Evolutionary conservation across 1,139 yeast genomes (phyloP).

Genomic region (Yarrowia galli): DNA sequence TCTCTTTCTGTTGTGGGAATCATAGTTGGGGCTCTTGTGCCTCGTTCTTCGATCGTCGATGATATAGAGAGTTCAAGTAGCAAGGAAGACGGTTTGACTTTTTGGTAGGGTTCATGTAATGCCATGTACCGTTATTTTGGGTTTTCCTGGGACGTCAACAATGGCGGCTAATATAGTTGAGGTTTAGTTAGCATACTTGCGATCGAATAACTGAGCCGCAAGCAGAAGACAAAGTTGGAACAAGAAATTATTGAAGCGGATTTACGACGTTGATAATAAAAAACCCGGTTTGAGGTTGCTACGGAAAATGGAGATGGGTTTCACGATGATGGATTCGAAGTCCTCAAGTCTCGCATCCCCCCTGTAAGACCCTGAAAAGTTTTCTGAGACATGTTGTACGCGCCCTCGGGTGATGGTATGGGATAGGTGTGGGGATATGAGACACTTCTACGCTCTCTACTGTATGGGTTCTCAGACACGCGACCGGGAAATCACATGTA

Average conservation of each 20-base stretch:
- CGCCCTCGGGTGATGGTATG: too few species aligned
- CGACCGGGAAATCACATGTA: background rate
- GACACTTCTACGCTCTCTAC: background rate
- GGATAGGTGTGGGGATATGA: slow-evolving; percentile 6
- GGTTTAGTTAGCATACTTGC: too few species aligned
- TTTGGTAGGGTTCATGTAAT: slow-evolving; percentile 5
- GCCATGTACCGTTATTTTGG: background rate
- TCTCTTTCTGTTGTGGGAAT: background rate
- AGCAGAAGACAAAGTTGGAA: background rate
- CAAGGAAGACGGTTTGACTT: background rate
- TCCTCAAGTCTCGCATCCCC: too few species aligned
- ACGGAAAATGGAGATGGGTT: too few species aligned
- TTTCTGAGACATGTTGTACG: too few species aligned
- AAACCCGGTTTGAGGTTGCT: background rate
- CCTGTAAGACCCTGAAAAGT: too few species aligned
- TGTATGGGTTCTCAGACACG: too few species aligned
- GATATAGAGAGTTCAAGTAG: background rate
- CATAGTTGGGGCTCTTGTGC: background rate
- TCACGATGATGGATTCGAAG: too few species aligned
- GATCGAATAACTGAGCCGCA: too few species aligned
- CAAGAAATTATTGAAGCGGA: background rate
- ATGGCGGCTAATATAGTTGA: too few species aligned
- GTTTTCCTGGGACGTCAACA: background rate
- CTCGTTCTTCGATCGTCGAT: background rate
- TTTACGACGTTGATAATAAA: background rate